phyloP scores from a whole-genome alignment of 257 asterid genomes.

The Forsythia suspensa region DNA sequence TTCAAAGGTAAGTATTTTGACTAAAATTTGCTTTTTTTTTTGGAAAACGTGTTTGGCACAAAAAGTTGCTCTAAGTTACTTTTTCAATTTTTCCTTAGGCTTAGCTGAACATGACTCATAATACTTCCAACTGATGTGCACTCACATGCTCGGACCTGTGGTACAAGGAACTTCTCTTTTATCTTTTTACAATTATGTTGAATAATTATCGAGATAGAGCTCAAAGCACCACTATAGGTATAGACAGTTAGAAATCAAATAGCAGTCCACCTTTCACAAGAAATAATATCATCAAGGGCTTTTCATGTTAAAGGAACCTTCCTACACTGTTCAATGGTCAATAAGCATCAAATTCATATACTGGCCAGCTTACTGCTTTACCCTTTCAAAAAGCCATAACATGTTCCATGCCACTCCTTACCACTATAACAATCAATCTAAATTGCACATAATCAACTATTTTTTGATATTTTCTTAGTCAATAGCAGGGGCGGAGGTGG shows the following conservation, averaged over 20 bases:
- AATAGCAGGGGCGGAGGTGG: no score
- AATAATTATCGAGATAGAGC: neutral
- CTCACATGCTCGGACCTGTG: neutral
- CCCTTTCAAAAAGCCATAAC: neutral
- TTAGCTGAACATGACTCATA: neutral
- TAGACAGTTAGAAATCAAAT: neutral
- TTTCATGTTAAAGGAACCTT: conserved; percentile 1
- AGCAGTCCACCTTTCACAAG: neutral
- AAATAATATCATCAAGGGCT: neutral
- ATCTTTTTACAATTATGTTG: neutral
- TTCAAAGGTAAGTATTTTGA: neutral
- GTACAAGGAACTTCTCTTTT: neutral
- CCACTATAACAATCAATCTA: neutral
- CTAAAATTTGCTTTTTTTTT: neutral
- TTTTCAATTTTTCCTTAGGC: neutral
- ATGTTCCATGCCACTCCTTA: neutral
- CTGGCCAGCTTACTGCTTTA: neutral
- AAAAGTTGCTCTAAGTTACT: neutral
- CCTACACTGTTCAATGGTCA: neutral
- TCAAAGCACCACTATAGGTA: neutral
- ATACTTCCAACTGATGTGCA: neutral
- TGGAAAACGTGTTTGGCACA: neutral
- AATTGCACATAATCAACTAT: neutral
- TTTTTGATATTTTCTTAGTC: neutral
- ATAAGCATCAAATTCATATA: neutral